Evolutionary conservation across 768 basidiomycete genomes (phyloP).

Genomic region (Tulasnella sp.): DNA sequence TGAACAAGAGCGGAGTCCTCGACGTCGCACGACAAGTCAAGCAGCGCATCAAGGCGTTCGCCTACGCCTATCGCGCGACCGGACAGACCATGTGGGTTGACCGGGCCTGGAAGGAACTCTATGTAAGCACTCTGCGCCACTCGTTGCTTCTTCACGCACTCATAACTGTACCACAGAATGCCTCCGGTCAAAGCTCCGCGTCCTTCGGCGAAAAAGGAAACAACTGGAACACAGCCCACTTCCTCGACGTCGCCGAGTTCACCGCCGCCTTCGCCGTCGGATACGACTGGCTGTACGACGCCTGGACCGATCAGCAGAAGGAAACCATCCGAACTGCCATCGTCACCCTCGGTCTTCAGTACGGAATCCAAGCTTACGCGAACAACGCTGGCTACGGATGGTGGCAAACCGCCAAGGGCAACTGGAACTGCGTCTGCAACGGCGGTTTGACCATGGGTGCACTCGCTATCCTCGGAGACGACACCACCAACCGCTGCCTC

Average conservation of each 20-base stretch:
- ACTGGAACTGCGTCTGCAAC: constrained; percentile 97
- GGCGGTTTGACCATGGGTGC: constrained; percentile 82
- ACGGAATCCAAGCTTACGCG: constrained; percentile 48
- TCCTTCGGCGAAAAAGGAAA: constrained; percentile 52
- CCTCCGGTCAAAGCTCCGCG: constrained; percentile 53
- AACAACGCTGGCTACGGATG: constrained; percentile 42
- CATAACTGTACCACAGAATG: constrained; percentile 37
- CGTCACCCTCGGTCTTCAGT: constrained; percentile 63
- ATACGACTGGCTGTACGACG: constrained; percentile 92
- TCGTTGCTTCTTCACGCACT: constrained; percentile 21
- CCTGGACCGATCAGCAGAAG: constrained; percentile 66
- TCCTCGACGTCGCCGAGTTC: constrained; percentile 88
- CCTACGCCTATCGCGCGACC: constrained; percentile 82
- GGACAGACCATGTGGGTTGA: constrained; percentile 89
- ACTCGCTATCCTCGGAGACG: constrained; percentile 80
- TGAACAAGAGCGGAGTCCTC: constrained; percentile 67
- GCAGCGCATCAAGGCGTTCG: constrained; percentile 81
- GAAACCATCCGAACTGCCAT: constrained; percentile 55
- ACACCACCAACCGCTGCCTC: constrained; percentile 60
- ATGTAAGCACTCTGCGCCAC: constrained; percentile 42
- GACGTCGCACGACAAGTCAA: constrained; percentile 90
- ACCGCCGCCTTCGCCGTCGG: constrained; percentile 80
- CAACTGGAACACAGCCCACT: constrained; percentile 82
- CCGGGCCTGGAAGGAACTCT: constrained; percentile 69
- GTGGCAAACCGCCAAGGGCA: constrained; percentile 72